Evolutionary conservation across 73 alveolate species (phyloP), one percentile per base, ranked within the genome.

Genomic region (Paramecium pentaurelia): DNA sequence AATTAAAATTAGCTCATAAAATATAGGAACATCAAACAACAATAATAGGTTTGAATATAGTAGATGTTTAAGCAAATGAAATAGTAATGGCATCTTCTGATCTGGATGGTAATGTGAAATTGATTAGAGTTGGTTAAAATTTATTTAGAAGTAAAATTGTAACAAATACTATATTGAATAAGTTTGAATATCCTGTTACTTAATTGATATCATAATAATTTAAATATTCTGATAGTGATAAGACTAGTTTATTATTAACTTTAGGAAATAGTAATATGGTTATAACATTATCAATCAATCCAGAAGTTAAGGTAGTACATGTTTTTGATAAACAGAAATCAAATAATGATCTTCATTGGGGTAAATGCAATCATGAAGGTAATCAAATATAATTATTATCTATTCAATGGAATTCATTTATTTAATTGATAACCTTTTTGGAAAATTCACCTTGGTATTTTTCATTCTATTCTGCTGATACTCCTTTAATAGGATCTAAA

Each of bases 401-500:
- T 1, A 80, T 80, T 12, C 27, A 80, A 80, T 80, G 91, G 91
- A 80, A 80, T 37, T 80, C 91, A 8, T 80, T 80, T 28, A 80
- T 80, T 27, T 47, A 80, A 80, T 27, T 80, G 20, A 27, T 80
- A n/a, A 44, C 77, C 2, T 80, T 27, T 45, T 16, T 80, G 49
- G 91, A 80, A 14, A 44, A 11, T 80, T 80, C 47, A 0, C 45
- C 71, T 4, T 80, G 91, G 91, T 80, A 80, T 80, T 27, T 45
- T 27, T 45, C 77, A 16, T 80, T 32, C 58, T 49, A 80, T 80
- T 42, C 58, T 45, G 71, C 91, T 42, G 91, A 80, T 25, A 44
- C 44, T 20, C 25, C 75, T 4, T 42, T 80, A 9, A 14, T 80
- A 3, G 47, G 47, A 12, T 70, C 91, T 14, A 73, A 73, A 40